A percentile compares a stretch with the other conserved stretches of the same genome.
phyloP scores from a whole-genome alignment of 116 monocot species.

The Dioscorea cayenensis region DNA sequence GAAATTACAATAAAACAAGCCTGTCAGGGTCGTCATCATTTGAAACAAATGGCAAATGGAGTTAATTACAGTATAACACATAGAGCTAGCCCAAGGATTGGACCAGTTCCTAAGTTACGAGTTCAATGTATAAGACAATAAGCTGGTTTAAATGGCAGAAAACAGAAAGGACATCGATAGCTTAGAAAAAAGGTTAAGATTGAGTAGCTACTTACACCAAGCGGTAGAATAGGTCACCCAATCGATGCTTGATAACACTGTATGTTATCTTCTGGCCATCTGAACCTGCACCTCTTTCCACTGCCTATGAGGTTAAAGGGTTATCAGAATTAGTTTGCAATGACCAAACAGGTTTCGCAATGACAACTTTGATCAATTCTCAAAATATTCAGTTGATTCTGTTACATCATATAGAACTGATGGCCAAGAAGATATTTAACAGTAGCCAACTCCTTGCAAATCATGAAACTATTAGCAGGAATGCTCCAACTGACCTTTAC shows the following conservation, averaged over 20 bases:
- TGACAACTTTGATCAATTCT: background rate
- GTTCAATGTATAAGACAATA: no score
- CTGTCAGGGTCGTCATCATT: no score
- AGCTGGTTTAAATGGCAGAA: no score
- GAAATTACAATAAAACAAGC: no score
- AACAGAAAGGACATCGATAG: background rate
- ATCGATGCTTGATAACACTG: constrained; percentile 83
- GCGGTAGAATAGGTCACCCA: constrained; percentile 99
- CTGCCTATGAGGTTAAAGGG: constrained; percentile 40
- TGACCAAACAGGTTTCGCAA: background rate
- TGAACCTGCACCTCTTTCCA: constrained; percentile 74
- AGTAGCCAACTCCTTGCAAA: background rate
- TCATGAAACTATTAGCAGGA: background rate
- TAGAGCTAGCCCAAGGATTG: no score
- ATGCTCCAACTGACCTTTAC: background rate
- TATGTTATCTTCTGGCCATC: constrained; percentile 97
- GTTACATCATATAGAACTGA: background rate
- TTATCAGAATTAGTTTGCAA: background rate
- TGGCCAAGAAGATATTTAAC: background rate
- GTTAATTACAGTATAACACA: no score
- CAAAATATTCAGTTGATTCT: no score
- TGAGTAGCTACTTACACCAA: constrained; percentile 77
- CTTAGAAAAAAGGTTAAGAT: background rate
- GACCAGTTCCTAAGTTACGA: no score
- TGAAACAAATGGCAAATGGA: no score